Base-by-base conservation (phyloP, 116 monocot genomes). In the Papilionanthe hybrid region DNA sequence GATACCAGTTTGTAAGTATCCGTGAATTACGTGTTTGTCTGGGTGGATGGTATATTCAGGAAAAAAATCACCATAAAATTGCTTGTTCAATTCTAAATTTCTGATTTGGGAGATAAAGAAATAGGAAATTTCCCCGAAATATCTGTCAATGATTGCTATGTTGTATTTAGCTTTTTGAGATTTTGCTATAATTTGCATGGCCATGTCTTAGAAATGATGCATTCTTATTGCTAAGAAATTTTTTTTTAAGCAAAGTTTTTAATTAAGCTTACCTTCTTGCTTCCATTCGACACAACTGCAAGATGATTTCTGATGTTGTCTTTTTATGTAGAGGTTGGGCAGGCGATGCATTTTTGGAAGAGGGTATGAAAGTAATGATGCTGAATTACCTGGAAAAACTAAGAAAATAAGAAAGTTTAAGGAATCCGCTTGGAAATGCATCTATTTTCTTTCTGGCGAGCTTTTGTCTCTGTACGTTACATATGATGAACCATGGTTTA, bases 401-500 rank as follows among this genome's bases (percentile, higher is more conserved):
- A 91, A 84, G 75, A 83, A 86, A 49, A 76, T 91, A 49, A 83
- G 69, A 15, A 91, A 93, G 82, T 93, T 93, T 56, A 93, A 93
- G 79, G 91, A 93, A 80, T 93, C 91, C 44, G 89, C 93, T 60
- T 93, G 89, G 91, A 91, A 93, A 74, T 91, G 44, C 80, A 81
- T 91, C 60, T 93, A 93, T 83, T 93, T 86, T 89, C 83, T 87
- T 45, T 87, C 93, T 25, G 84, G 67, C 18, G 93, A 93, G 83
- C 44, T 88, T 81, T 78, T 93, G 1, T 78, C 91, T 79, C 44
- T 89, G 13, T 82, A 81, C 60, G 93, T 93, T 79, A 91, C 93
- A 75, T 91, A 93, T 73, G 80, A 86, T 32, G 93, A 93, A 28
- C 91, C 91, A 58, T 93, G 91, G 93, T 89, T 93, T 81, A 91